These are phyloP conservation scores for Theileria luwenshuni DNA, from an alignment of 169 alveolate species.

Conservation along the genomic window DNA sequence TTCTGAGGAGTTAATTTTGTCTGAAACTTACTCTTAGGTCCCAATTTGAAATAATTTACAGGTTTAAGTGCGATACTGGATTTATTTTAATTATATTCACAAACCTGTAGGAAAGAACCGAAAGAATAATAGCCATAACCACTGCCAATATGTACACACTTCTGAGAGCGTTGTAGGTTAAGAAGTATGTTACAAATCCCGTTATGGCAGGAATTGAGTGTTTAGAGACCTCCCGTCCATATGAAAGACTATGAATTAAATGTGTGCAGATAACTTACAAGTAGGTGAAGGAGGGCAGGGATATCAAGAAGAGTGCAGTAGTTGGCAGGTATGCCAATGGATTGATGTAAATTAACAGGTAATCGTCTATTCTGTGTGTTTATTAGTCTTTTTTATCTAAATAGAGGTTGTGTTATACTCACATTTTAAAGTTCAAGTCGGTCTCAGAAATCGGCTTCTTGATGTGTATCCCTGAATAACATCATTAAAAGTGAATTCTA, in stretches of 20 bases:
- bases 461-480: constrained; percentile 14
- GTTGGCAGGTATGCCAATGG: constrained; percentile 35
- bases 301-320: constrained; percentile 23
- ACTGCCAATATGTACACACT: constrained; percentile 35
- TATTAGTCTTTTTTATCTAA: neutral
- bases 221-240: constrained; percentile 46
- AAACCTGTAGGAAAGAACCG: constrained; percentile 35
- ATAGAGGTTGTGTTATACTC: neutral
- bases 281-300: constrained; percentile 51
- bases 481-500: neutral
- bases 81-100: neutral
- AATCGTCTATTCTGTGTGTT: constrained; percentile 14
- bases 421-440: constrained; percentile 1
- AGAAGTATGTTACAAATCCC: constrained; percentile 33
- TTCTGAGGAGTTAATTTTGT: constrained; percentile 9
- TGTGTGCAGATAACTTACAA: constrained; percentile 38
- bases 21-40: constrained; percentile 45
- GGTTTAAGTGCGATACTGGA: constrained; percentile 48
- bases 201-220: constrained; percentile 42
- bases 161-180: constrained; percentile 22
- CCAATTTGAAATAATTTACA: constrained; percentile 33
- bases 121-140: neutral
- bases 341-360: constrained; percentile 26
- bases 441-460: constrained; percentile 21
- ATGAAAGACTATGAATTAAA: neutral